Evolutionary conservation across 176 grass and related monocot species (phyloP), one percentile per base, ranked within the genome.

Genomic region (Cenchrus purpureus): DNA sequence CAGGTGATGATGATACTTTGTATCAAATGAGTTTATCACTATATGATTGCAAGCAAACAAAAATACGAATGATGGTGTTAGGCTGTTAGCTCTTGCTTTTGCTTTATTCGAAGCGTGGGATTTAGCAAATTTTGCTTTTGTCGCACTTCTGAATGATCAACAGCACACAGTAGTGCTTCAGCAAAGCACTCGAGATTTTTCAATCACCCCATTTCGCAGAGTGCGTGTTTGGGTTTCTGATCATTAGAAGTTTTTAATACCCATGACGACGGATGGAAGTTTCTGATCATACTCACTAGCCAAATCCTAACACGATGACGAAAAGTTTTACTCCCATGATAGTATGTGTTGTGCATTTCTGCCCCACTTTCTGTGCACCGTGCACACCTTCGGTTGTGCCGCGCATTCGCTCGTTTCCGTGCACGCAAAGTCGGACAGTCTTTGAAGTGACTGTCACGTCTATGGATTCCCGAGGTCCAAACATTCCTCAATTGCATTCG

Each of bases 11-110:
- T 54, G 6, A 7, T 72, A 15, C 13, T 78, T 65, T 75, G 25
- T 20, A 55, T 46, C 25, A 82, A 87, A 65, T 64, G 34, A 25
- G 60, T 65, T 19, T 25, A 65, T 68, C 40, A 16, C 16, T 25
- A 10, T 77, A 44, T 82, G 71, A 57, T 82, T 68, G 70, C 52
- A 81, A 42, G 42, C 40, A 68, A 74, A 44, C 10, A 59, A 58
- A 59, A 58, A 59, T 82, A 68, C 15, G 20, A 52, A 50, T 56
- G 43, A 67, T 75, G 59, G 7, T 10, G 34, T 34, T 34, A 34
- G 34, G 34, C 34, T 51, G 19, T 2, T 42, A 3, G 34, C 34
- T 53, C 76, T 61, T 65, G 25, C 56, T 15, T 53, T 62, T 4
- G 58, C 46, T 77, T 76, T 68, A 48, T 46, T 57, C 6, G 4